Base-by-base conservation (phyloP, 2,329 filamentous ascomycete species). In the Fusarium sp. region DNA sequence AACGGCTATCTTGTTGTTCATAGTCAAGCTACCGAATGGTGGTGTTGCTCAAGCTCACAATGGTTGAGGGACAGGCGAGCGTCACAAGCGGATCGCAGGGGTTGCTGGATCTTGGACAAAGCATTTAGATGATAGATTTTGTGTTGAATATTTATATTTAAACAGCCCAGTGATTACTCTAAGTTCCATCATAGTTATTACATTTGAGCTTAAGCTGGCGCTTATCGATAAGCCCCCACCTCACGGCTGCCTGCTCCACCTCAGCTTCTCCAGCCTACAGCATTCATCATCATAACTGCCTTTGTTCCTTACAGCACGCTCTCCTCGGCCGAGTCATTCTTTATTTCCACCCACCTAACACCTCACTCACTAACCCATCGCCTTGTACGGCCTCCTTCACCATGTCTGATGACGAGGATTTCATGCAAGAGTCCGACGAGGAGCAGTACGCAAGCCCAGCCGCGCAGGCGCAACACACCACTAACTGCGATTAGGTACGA, bases 401-500 rank as follows among this genome's bases (percentile, higher is more conserved):
- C 13, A 83, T 83, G 82, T 83, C 81, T 35, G 81, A 84, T 72
- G 81, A 83, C 61, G 79, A 79, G 64, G 78, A 80, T 67, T 81
- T 81, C 44, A 81, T 81, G 79, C 79, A 81, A 64, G 77, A 81
- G 71, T 81, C 79, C 32, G 79, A 79, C 43, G 78, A 80, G 66
- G 79, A 81, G 72, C 77, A 79, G 78, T 77, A 67, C 56, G 74
- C 67, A 42, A 25, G 34, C 29, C 28, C 28, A 58, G 40, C 29
- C 35, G 36, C 53, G 25, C 40, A 58, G 42, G 46, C 53, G 24
- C 15, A 47, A 38, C 35, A 38, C 38, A 47, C 43, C 19, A 53
- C 65, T 74, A 50, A 73, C 56, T 11, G 11, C 10, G 19, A 48
- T 10, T 50, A 80, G 79, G 87, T 97, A 97, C 75, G 95, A 98